These are phyloP conservation scores for Colletotrichum sublineola DNA, from an alignment of 2,329 filamentous ascomycete genomes.

Conservation along the genomic window DNA sequence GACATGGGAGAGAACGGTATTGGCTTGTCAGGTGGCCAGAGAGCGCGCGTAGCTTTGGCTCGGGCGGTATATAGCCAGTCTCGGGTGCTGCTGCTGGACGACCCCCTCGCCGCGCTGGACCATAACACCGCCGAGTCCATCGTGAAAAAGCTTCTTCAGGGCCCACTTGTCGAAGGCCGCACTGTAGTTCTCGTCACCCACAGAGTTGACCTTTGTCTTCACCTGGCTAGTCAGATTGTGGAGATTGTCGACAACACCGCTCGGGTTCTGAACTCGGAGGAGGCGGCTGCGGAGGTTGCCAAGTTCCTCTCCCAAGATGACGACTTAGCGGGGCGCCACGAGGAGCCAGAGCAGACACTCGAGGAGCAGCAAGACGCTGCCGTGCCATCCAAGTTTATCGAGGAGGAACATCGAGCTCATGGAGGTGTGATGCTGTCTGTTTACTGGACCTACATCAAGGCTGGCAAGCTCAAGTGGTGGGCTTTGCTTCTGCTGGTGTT, in stretches of 20 bases:
- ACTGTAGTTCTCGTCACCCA: constrained; percentile 86
- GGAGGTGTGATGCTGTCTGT: constrained; percentile 82
- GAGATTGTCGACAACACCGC: constrained; percentile 75
- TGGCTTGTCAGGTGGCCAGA: constrained; percentile 74
- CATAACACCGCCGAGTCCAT: constrained; percentile 72
- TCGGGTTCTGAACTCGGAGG: constrained; percentile 60
- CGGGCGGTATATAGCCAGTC: constrained; percentile 72
- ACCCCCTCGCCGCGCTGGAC: constrained; percentile 73
- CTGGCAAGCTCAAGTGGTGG: constrained; percentile 84
- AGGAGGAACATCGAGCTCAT: constrained; percentile 80
- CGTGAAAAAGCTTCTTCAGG: constrained; percentile 72
- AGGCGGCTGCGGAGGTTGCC: constrained; percentile 54
- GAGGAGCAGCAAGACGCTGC: constrained; percentile 61
- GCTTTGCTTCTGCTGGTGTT: constrained; percentile 72
- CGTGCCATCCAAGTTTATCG: constrained; percentile 80
- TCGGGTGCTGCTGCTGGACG: constrained; percentile 70
- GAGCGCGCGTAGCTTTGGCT: constrained; percentile 73
- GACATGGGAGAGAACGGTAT: constrained; percentile 74
- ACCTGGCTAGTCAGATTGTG: constrained; percentile 80
- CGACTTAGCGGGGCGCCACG: constrained; percentile 47
- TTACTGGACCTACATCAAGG: constrained; percentile 88
- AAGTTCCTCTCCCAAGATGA: constrained; percentile 41
- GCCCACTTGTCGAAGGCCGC: constrained; percentile 71
- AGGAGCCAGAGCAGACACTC: constrained; percentile 48
- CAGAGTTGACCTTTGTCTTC: constrained; percentile 80